phyloP scores from a whole-genome alignment of 177 flowering plant genomes.

The Vitis hybrid region DNA sequence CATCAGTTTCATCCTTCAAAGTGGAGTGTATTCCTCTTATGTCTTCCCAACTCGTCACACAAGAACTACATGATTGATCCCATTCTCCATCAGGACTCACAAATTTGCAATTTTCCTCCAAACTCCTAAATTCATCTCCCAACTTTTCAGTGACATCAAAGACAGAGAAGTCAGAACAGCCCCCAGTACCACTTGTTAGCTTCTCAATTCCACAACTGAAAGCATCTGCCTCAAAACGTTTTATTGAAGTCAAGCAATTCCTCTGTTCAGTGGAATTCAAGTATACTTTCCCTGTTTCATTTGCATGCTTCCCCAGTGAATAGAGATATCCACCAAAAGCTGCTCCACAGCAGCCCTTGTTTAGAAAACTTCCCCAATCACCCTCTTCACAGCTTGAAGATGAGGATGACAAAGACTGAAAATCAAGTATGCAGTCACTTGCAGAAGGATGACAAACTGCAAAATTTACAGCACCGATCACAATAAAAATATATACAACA shows the following conservation, averaged over 20 bases:
- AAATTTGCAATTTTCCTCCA: slow-evolving; percentile 32
- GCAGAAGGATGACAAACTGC: slow-evolving; percentile 15
- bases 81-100: slow-evolving; percentile 9
- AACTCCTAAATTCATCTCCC: slow-evolving; percentile 23
- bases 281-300: slow-evolving; percentile 39
- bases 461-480: slow-evolving; percentile 1
- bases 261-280: slow-evolving; percentile 35
- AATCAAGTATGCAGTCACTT: slow-evolving; percentile 31
- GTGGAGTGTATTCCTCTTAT: slow-evolving; percentile 10
- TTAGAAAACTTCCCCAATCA: slow-evolving; percentile 53
- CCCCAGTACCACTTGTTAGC: slow-evolving; percentile 44
- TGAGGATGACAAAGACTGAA: slow-evolving; percentile 3
- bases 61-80: slow-evolving; percentile 24
- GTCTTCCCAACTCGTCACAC: slow-evolving; percentile 35
- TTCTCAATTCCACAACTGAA: slow-evolving; percentile 47
- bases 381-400: slow-evolving; percentile 30
- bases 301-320: slow-evolving; percentile 32
- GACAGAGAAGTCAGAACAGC: slow-evolving; percentile 48
- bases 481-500: slow-evolving; percentile 13
- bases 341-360: slow-evolving; percentile 29
- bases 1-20: slow-evolving; percentile 6
- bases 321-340: slow-evolving; percentile 37
- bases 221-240: slow-evolving; percentile 14
- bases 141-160: slow-evolving; percentile 28
- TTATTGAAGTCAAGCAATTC: slow-evolving; percentile 30